Percentiles rank a stretch among this genome's conserved stretches.
phyloP scores from a whole-genome alignment of 306 rosid species.

The Ochetophila trinervis region DNA sequence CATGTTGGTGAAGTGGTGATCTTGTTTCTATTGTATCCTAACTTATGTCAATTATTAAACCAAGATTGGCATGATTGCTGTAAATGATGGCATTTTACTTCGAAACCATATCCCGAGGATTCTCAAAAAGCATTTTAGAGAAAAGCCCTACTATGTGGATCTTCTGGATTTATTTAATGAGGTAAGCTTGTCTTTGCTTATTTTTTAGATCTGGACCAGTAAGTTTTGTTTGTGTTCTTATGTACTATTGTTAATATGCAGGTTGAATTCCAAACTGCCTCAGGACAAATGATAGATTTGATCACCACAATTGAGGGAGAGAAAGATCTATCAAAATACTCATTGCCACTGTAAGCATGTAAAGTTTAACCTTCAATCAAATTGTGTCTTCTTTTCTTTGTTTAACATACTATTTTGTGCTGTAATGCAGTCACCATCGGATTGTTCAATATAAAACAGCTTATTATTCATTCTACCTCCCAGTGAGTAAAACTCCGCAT shows the following conservation, averaged over 20 bases:
- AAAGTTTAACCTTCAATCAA: not conserved
- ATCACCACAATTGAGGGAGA: conserved; percentile 90
- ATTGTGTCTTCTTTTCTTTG: not conserved
- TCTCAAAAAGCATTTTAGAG: conserved; percentile 77
- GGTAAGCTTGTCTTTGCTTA: conserved; percentile 42
- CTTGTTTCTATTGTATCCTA: not conserved
- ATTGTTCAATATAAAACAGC: conserved; percentile 95
- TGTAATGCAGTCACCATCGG: conserved; percentile 73
- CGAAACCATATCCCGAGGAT: conserved; percentile 75
- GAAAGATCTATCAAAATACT: conserved; percentile 81
- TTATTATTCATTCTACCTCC: conserved; percentile 93
- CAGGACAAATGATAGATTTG: conserved; percentile 96
- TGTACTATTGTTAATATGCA: conserved; percentile 19
- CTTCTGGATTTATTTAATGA: conserved; percentile 84
- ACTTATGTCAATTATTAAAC: not conserved
- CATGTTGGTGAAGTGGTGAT: not conserved
- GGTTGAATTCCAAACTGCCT: conserved; percentile 96
- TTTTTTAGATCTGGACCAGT: not conserved
- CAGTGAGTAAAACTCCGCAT: conserved; percentile 47
- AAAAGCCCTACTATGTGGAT: conserved; percentile 73
- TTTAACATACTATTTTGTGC: conserved; percentile 13
- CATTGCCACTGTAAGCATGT: conserved; percentile 67
- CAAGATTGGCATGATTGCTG: conserved; percentile 85
- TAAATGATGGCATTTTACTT: conserved; percentile 73
- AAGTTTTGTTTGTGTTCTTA: not conserved